Base-by-base conservation (phyloP, 2,329 filamentous ascomycete species). In the Fusarium secorum region DNA sequence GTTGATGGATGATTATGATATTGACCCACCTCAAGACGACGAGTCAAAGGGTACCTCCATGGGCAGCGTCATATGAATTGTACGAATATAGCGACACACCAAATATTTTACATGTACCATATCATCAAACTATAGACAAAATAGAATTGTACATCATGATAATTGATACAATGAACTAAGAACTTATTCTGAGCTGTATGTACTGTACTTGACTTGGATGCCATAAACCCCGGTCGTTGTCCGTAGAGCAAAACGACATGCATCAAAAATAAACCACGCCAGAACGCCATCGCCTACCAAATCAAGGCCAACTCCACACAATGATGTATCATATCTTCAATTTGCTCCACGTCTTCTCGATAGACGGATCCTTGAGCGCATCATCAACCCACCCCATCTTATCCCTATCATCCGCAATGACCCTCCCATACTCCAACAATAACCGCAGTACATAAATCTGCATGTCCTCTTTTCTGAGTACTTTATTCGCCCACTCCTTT, bases 401-500 rank as follows among this genome's bases (percentile, higher is more conserved):
- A 67, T 87, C 85, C 56, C 87, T 78, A 55, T 82, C 76, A 41
- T 87, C 85, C 59, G 88, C 86, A 41, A 81, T 79, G 17, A 90
- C 75, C 22, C 89, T 81, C 10, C 85, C 89, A 68, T 91, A 91
- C 79, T 91, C 90, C 35, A 91, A 80, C 57, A 91, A 79, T 71
- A 94, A 75, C 45, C 91, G 82, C 58, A 90, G 82, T 13, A 89
- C 85, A 77, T 94, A 94, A 13, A 94, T 84, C 75, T 89, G 86
- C 90, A 93, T 93, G 75, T 94, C 91, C 74, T 93, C 91, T 72
- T 85, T 87, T 63, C 92, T 82, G 30, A 94, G 81, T 11, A 92
- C 91, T 75, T 82, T 87, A 67, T 89, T 87, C 0, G 91, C 90
- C 92, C 92, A 94, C 35, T 84, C 82, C 76, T 90, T 88, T 5